A percentile compares a stretch with the other conserved stretches of the same genome.
Evolutionary conservation across 306 rosid species (phyloP).

Genomic region (Prunus mume): DNA sequence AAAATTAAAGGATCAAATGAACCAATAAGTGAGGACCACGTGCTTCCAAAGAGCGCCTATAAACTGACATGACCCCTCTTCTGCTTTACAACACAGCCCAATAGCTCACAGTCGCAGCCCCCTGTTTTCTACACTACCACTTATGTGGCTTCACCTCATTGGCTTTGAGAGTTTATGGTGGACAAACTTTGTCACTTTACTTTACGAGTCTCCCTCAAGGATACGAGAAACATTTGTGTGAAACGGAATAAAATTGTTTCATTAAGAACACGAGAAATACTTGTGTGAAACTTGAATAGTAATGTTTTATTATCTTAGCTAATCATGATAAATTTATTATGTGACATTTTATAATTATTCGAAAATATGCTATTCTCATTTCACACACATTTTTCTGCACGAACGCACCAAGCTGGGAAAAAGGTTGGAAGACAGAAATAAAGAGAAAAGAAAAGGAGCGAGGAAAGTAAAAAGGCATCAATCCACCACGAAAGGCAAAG

Average conservation of each 20-base stretch:
- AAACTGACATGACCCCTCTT: neutral
- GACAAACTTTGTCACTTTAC: neutral
- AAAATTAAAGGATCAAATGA: neutral
- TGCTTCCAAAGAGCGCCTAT: neutral
- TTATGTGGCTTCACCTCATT: neutral
- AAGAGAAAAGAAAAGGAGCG: neutral
- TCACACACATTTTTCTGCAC: neutral
- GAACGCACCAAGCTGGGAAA: neutral
- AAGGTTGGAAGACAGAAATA: neutral
- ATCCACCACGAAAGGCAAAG: conserved; percentile 32
- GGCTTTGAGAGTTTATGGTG: neutral
- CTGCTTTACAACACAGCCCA: neutral
- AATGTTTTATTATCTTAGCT: rapidly evolving
- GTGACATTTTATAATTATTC: rapidly evolving
- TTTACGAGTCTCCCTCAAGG: neutral
- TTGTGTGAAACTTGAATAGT: rapidly evolving
- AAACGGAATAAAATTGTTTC: no score
- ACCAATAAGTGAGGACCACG: conserved; percentile 2
- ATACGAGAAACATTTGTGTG: no score
- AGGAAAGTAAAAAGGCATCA: conserved; percentile 24
- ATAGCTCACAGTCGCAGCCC: neutral
- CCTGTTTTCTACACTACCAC: neutral
- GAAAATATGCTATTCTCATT: rapidly evolving
- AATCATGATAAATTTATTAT: no score
- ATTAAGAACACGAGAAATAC: no score